These are phyloP conservation scores for Gossypium davidsonii DNA, from an alignment of 441 rosid species.

Conservation along the genomic window DNA sequence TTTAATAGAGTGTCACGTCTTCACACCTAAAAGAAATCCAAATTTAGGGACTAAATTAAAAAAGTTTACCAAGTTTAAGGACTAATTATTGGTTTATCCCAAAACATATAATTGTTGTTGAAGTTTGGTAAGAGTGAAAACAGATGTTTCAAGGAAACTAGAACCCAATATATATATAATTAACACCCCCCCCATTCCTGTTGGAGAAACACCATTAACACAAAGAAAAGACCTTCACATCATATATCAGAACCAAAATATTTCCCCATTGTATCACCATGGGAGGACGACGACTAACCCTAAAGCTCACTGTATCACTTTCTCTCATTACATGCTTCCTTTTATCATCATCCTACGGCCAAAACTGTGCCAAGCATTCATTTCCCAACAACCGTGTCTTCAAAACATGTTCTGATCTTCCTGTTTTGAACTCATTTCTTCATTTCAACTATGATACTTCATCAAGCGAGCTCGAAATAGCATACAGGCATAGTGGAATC, in stretches of 20 bases:
- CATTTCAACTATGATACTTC: constrained; percentile 57
- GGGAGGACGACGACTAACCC: constrained; percentile 17
- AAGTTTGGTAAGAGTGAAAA: no score
- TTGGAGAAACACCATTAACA: no score
- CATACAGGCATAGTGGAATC: constrained; percentile 56
- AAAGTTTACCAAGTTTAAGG: no score
- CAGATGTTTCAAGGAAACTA: no score
- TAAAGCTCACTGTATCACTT: constrained; percentile 23
- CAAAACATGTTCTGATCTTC: constrained; percentile 64
- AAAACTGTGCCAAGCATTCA: constrained; percentile 45
- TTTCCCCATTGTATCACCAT: constrained; percentile 7
- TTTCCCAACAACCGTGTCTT: constrained; percentile 56
- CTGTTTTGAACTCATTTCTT: constrained; percentile 56
- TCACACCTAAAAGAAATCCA: no score
- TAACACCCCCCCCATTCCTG: no score
- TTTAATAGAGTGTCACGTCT: no score
- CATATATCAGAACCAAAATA: neutral
- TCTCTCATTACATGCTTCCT: constrained; percentile 24
- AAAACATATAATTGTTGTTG: no score
- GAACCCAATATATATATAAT: no score
- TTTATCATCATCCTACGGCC: constrained; percentile 39
- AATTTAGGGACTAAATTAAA: no score
- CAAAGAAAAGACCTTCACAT: neutral
- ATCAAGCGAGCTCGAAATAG: constrained; percentile 44
- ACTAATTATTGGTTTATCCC: no score